A percentile compares a stretch with the other conserved stretches of the same genome.
Conservation (phyloP, 2,329 filamentous ascomycete species). For the Stylonectria norvegica region DNA sequence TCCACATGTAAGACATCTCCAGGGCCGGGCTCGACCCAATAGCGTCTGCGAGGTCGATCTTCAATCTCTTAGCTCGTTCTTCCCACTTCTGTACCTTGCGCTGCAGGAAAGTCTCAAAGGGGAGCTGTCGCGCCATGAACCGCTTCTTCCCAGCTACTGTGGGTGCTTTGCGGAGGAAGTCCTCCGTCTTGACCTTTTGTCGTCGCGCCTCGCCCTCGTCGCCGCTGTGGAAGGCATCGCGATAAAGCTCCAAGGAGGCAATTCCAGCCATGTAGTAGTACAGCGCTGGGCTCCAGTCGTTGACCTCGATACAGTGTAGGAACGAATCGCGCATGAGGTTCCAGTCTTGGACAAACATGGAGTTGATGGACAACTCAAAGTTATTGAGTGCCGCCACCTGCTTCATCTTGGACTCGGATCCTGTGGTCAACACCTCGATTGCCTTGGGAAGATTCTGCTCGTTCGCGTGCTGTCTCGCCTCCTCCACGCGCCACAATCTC, state of each 20-base stretch:
- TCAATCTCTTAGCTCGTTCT: conserved; percentile 63
- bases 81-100: conserved; percentile 90
- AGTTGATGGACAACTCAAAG: conserved; percentile 78
- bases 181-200: conserved; percentile 63
- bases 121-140: conserved; percentile 85
- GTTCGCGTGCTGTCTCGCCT: conserved; percentile 71
- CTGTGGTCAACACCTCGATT: conserved; percentile 59
- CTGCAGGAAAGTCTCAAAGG: conserved; percentile 81
- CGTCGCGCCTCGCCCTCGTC: conserved; percentile 45
- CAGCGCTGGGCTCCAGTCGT: conserved; percentile 85
- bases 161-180: conserved; percentile 68
- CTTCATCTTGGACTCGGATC: conserved; percentile 69
- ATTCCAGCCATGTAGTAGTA: conserved; percentile 87
- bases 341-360: conserved; percentile 78
- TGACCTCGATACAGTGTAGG: conserved; percentile 69
- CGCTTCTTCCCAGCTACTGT: conserved; percentile 77
- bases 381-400: conserved; percentile 81
- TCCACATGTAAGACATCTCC: conserved; percentile 95
- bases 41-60: conserved; percentile 71
- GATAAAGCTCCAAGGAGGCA: conserved; percentile 78
- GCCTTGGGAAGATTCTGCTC: conserved; percentile 65
- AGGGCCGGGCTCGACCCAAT: conserved; percentile 76
- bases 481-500: conserved; percentile 82
- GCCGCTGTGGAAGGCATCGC: conserved; percentile 47
- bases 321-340: conserved; percentile 71